These are phyloP conservation scores for Tolypocladium paradoxum DNA, from an alignment of 2,329 filamentous ascomycete genomes.

Conservation along the genomic window DNA sequence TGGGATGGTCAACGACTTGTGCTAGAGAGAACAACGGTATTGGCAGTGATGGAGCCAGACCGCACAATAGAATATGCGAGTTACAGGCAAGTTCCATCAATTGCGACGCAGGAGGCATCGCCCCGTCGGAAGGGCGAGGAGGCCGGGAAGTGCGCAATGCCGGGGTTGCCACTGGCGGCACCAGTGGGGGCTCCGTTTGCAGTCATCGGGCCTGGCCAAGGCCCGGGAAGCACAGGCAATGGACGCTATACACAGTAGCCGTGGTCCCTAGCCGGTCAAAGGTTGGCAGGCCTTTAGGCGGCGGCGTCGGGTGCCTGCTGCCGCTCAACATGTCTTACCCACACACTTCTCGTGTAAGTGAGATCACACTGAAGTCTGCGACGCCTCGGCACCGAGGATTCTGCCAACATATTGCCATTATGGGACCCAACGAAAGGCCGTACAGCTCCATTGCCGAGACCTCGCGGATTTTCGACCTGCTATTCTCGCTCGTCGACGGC, in stretches of 20 bases:
- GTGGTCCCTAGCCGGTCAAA: too few species aligned
- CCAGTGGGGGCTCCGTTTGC: not conserved
- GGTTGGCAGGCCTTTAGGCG: too few species aligned
- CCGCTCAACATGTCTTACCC: not conserved
- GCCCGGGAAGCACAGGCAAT: not conserved
- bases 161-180: not conserved
- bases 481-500: constrained; percentile 15
- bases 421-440: not conserved
- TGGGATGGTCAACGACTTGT: not conserved
- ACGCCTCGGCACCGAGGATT: not conserved
- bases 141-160: too few species aligned
- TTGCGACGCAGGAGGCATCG: not conserved
- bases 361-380: not conserved
- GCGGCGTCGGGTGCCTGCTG: too few species aligned
- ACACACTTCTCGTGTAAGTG: not conserved
- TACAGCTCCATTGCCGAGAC: constrained; percentile 17
- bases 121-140: too few species aligned
- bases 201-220: too few species aligned
- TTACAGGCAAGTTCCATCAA: not conserved
- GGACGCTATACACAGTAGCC: not conserved
- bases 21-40: not conserved
- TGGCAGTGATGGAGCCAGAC: not conserved
- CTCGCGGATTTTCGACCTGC: constrained; percentile 11
- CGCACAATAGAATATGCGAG: not conserved
- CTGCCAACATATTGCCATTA: not conserved